These are phyloP conservation scores for Schizophyllum commune DNA, from an alignment of 1,284 basidiomycete species.

Conservation along the genomic window DNA sequence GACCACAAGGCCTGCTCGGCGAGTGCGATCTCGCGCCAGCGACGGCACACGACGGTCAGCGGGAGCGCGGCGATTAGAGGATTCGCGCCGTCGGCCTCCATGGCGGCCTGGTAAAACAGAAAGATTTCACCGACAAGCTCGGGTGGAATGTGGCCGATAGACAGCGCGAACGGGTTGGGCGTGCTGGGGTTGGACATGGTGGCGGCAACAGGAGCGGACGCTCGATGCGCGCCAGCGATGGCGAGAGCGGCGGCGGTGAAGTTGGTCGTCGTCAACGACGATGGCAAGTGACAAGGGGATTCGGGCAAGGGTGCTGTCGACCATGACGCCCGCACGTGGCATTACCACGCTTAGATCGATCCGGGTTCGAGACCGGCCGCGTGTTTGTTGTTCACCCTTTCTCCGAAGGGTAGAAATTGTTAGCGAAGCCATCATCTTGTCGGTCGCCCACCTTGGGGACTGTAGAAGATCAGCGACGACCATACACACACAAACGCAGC, in stretches of 20 bases:
- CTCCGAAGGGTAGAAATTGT: no score
- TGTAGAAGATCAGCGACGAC: no score
- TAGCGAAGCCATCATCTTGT: no score
- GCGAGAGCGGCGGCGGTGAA: not conserved
- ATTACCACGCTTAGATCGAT: no score
- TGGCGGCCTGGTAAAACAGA: not conserved
- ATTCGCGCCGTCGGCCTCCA: not conserved
- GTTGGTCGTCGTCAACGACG: not conserved
- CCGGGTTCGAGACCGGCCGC: no score
- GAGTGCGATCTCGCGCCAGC: slow-evolving; percentile 2
- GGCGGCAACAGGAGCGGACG: not conserved
- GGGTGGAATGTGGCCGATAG: not conserved
- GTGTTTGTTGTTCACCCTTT: no score
- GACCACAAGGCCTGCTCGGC: slow-evolving; percentile 4
- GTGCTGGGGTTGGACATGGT: not conserved
- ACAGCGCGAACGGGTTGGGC: not conserved
- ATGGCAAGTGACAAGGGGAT: not conserved
- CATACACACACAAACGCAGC: no score
- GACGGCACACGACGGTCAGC: slow-evolving; percentile 4
- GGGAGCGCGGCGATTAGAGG: not conserved
- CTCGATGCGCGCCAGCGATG: not conserved
- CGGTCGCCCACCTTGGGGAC: no score
- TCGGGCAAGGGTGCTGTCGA: not conserved
- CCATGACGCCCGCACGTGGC: not conserved
- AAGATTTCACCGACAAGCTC: not conserved